Evolutionary conservation across 768 basidiomycete genomes (phyloP), one percentile per base, ranked within the genome.

Genomic region (Rhizopogon rudus): DNA sequence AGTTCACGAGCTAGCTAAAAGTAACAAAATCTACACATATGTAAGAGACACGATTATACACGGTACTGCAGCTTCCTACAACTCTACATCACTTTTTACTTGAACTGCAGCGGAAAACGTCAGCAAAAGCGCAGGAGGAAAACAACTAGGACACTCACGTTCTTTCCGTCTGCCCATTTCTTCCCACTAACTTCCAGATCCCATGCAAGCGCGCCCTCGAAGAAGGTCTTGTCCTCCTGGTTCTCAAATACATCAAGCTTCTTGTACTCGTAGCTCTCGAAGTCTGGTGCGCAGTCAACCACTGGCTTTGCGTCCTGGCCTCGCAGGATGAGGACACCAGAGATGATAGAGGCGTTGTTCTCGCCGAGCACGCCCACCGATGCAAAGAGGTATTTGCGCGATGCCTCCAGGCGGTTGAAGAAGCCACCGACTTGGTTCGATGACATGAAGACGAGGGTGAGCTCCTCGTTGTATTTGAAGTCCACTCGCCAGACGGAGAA

Each of bases 361-460:
- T 75, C 73, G 67, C 97, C 96, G 56, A 95, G 84, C 20, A 99
- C 97, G 69, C 92, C 93, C 44, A 93, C 71, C 43, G 92, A 95
- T 13, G 87, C 96, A 71, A 98, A 97, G 60, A 95, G 81, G 79
- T 97, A 96, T 73, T 97, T 96, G 73, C 96, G 88, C 22, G 94
- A 93, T 9, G 85, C 97, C 77, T 98, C 97, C 8, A 99, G 85
- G 55, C 97, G 92, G 81, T 95, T 91, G 83, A 95, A 98, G 86
- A 96, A 93, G 16, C 96, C 96, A 56, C 84, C 83, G 66, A 97
- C 84, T 73, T 89, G 91, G 81, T 98, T 98, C 58, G 84, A 82
- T 57, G 92, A 94, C 94, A 93, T 98, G 82, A 92, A 98, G 51
- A 81, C 82, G 72, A 86, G 84, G 20, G 93, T 93, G 60, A 98